Conservation (phyloP, 2,329 filamentous ascomycete species). For the Colletotrichum kahawae region DNA sequence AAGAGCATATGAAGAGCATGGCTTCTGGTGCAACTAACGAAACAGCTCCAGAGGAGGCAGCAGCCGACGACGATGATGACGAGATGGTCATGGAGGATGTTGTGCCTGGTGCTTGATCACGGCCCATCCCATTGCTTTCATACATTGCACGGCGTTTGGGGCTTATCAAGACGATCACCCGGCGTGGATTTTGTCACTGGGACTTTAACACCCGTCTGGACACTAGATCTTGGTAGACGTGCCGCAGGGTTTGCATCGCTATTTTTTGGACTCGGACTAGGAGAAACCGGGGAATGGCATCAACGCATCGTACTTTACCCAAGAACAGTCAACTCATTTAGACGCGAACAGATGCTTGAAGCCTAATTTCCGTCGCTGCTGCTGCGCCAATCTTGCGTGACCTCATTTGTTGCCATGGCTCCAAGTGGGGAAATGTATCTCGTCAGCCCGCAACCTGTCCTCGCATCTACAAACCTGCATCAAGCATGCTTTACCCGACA, state of each 20-base stretch:
- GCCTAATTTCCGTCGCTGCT: neutral
- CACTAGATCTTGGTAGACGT: neutral
- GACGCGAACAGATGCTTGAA: neutral
- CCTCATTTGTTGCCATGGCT: neutral
- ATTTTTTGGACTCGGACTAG: neutral
- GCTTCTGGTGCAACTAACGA: slow-evolving; percentile 28
- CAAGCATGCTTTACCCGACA: neutral
- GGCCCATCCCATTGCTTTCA: neutral
- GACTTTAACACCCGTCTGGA: slow-evolving; percentile 8
- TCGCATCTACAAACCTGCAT: neutral
- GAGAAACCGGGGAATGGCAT: neutral
- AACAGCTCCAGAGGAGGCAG: slow-evolving; percentile 54
- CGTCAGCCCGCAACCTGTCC: neutral
- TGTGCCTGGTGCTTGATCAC: slow-evolving; percentile 27
- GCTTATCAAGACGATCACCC: neutral
- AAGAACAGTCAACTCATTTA: neutral
- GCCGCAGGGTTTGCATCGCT: neutral
- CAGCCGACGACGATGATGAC: slow-evolving; percentile 67
- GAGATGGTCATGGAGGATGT: slow-evolving; percentile 83
- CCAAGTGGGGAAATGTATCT: slow-evolving; percentile 1
- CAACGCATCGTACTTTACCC: neutral
- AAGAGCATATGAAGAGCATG: slow-evolving; percentile 53
- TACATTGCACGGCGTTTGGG: slow-evolving; percentile 18
- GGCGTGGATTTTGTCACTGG: neutral
- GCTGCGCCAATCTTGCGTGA: neutral